Percentiles rank a stretch among this genome's conserved stretches.
These are phyloP conservation scores for Lolium perenne DNA, from an alignment of 176 grass and related monocot species.

Conservation along the genomic window DNA sequence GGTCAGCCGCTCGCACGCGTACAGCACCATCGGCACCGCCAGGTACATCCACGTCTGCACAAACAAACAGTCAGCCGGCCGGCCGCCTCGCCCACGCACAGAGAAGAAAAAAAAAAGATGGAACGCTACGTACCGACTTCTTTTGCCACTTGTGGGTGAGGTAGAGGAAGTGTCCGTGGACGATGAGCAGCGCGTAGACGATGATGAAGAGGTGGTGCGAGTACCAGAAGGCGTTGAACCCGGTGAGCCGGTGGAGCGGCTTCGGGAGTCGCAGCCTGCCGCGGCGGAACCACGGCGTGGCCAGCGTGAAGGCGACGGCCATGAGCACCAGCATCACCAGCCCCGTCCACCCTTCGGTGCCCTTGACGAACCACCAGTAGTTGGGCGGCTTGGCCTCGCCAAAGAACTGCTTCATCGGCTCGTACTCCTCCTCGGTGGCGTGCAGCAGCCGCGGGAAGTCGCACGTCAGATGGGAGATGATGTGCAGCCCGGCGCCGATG, in stretches of 20 bases:
- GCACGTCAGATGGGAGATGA: slow-evolving; percentile 80
- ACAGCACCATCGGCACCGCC: slow-evolving; percentile 64
- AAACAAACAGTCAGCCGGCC: neutral
- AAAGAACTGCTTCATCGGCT: slow-evolving; percentile 72
- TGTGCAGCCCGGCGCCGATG: slow-evolving; percentile 66
- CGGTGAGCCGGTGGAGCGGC: slow-evolving; percentile 59
- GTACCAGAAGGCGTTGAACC: slow-evolving; percentile 99
- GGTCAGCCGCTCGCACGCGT: slow-evolving; percentile 70
- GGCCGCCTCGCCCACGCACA: too few relatives aligned
- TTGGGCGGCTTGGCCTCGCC: slow-evolving; percentile 47
- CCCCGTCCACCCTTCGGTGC: slow-evolving; percentile 95
- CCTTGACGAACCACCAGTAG: slow-evolving; percentile 98
- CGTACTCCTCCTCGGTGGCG: slow-evolving; percentile 61
- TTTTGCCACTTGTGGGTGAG: slow-evolving; percentile 78
- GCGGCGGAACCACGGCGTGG: slow-evolving; percentile 84
- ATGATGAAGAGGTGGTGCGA: slow-evolving; percentile 93
- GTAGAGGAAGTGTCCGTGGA: slow-evolving; percentile 82
- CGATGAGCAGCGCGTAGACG: slow-evolving; percentile 85
- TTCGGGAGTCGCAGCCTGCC: slow-evolving; percentile 52
- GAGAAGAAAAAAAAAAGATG: too few relatives aligned
- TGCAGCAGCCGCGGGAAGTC: slow-evolving; percentile 93
- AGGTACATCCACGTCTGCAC: slow-evolving; percentile 95
- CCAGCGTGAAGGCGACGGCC: slow-evolving; percentile 76
- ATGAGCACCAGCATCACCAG: slow-evolving; percentile 79
- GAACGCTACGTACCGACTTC: slow-evolving; percentile 60